Evolutionary conservation across 2,329 filamentous ascomycete species (phyloP), one percentile per base, ranked within the genome.

Genomic region (Hypoxylon sp.): DNA sequence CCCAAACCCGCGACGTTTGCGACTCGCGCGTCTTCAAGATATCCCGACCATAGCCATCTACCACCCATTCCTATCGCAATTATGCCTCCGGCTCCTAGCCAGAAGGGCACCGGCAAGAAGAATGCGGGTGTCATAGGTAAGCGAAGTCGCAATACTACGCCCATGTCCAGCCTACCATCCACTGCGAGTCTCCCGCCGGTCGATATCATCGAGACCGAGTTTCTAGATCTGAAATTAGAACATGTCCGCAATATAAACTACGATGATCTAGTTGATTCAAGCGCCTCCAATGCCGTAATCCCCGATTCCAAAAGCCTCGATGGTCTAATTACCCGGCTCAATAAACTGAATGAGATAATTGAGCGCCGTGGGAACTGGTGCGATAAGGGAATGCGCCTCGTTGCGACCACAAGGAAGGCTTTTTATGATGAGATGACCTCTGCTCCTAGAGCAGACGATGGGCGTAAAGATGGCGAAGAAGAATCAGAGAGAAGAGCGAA

Each of bases 101-200:
- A 89, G 75, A 88, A 89, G 74, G 88, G 88, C 63, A 88, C 87
- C 25, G 85, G 88, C 77, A 91, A 90, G 82, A 93, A 93, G 81
- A 84, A 83, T 63, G 82, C 84, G 67, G 85, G 85, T 72, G 86
- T 86, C 73, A 86, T 89, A 67, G 89, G 89, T 72, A 91, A 90
- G 73, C 85, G 88, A 68, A 94, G 91, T 77, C 90, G 92, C 76
- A 94, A 94, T 79, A 93, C 91, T 36, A 95, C 92, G 14, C 93
- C 92, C 36, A 86, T 87, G 75, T 85, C 87, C 34, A 80, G 77
- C 34, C 79, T 71, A 69, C 80, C 79, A 75, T 81, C 79, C 73
- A 84, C 59, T 69, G 64, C 72, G 65, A 69, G 66, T 51, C 68
- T 89, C 41, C 87, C 87, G 1, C 83, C 85, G 4, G 82, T 86